A percentile compares a stretch with the other conserved stretches of the same genome.
Evolutionary conservation across 805 yeast species (phyloP).

Genomic region (Hanseniaspora thailandica): DNA sequence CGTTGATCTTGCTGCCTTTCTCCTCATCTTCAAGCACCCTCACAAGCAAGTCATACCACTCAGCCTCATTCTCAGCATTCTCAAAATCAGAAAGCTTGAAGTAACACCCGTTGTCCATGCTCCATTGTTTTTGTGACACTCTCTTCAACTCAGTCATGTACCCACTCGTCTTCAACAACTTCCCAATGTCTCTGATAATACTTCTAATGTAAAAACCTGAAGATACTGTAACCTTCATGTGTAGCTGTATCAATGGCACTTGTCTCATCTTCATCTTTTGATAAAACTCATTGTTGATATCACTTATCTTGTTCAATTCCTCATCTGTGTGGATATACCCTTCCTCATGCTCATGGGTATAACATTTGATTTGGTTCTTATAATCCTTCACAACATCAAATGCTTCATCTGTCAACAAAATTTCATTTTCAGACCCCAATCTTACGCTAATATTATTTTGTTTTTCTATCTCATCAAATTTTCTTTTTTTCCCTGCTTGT

Average conservation of each 20-base stretch:
- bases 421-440: constrained; percentile 30
- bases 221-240: constrained; percentile 66
- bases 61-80: constrained; percentile 37
- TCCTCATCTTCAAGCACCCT: constrained; percentile 35
- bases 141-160: constrained; percentile 80
- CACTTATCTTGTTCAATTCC: constrained; percentile 22
- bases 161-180: constrained; percentile 66
- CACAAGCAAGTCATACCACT: constrained; percentile 57
- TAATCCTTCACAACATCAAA: constrained; percentile 31
- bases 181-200: constrained; percentile 76
- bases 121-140: constrained; percentile 74
- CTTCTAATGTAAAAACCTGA: constrained; percentile 94
- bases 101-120: constrained; percentile 51
- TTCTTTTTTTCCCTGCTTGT: neutral
- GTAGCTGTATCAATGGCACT: constrained; percentile 48
- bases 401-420: constrained; percentile 34
- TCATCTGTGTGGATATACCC: constrained; percentile 22
- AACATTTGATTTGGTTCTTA: constrained; percentile 22
- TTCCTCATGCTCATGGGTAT: neutral
- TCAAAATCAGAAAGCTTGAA: constrained; percentile 58
- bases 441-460: constrained; percentile 31
- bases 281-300: constrained; percentile 29
- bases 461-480: constrained; percentile 3
- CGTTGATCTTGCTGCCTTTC: constrained; percentile 32
- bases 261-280: constrained; percentile 21